Evolutionary conservation across 305 asterid species (phyloP).

Genomic region (Fraxinus sp.): DNA sequence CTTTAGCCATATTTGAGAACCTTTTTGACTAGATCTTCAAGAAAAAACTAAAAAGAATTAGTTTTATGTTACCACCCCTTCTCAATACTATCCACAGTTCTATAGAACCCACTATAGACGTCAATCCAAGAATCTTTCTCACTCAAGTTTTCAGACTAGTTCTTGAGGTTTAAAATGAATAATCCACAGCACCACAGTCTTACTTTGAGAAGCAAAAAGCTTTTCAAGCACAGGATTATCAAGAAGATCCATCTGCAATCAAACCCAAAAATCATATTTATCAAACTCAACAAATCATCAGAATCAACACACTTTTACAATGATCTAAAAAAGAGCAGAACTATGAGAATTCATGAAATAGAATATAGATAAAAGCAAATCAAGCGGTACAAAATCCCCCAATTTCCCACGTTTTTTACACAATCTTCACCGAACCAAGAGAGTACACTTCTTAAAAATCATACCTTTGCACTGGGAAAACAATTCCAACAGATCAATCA

Average conservation of each 20-base stretch:
- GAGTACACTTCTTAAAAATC: slow-evolving; percentile 5
- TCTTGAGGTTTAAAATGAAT: neutral
- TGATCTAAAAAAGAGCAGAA: neutral
- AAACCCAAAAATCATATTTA: slow-evolving; percentile 19
- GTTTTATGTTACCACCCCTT: neutral
- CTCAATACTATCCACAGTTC: neutral
- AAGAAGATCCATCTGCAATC: slow-evolving; percentile 66
- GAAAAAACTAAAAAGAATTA: neutral
- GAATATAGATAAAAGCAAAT: slow-evolving; percentile 8
- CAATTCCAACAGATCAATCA: slow-evolving; percentile 6
- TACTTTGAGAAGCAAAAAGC: slow-evolving; percentile 70
- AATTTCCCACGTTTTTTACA: neutral
- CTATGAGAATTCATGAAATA: neutral
- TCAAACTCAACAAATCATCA: slow-evolving; percentile 1
- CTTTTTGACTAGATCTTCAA: neutral
- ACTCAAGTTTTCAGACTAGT: neutral
- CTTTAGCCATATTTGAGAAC: neutral
- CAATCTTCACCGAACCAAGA: slow-evolving; percentile 10
- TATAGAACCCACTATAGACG: neutral
- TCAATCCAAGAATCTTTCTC: neutral
- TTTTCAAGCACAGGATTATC: slow-evolving; percentile 66
- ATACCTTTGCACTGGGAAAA: slow-evolving; percentile 15
- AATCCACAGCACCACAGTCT: slow-evolving; percentile 26
- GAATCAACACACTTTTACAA: neutral
- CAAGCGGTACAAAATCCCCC: neutral